Base-by-base conservation (phyloP, 768 basidiomycete genomes). In the Crucibulum laeve region DNA sequence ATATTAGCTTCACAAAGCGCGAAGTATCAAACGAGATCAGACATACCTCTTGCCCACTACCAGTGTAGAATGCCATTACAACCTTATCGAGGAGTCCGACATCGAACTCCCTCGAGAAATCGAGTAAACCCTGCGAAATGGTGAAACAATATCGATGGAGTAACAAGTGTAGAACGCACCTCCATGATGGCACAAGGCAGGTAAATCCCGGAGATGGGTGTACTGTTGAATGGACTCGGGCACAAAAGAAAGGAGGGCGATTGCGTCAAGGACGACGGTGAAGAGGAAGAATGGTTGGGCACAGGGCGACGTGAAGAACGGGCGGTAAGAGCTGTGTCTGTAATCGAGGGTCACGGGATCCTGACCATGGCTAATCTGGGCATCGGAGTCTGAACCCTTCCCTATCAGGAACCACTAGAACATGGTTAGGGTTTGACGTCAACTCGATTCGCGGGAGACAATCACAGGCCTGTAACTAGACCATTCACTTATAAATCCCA, bases 71-170 rank as follows among this genome's bases (percentile, higher is more conserved):
- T 41, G 91, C 80, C 70, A 85, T 85, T 38, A 92, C 91, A 56
- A 98, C 90, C 66, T 84, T 88, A 71, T 99, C 96, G 67, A 98
- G 76, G 50, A 97, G 77, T 49, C 74, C 67, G 63, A 96, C 84
- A 77, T 98, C 93, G 67, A 98, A 90, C 58, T 95, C 92, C 57
- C 79, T 80, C 54, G 84, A 84, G 74, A 94, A 92, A 77, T 96
- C 92, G 62, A 96, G 86, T 55, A 96, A 76, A 64, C 74, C 81
- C 93, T 96, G 51, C 17, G 40, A 21, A 43, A 39, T 42, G 52
- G 47, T 54, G 46, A 51, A 45, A 62, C 45, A 61, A 55, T n/a
- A 55, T 38, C 39, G 18, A 25, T 43, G 40, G 50, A 26, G 49
- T 36, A 45, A 21, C 34, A 17, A 38, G 48, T 45, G 40, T n/a